Base-by-base conservation (phyloP, 305 asterid species). In the Plantago rigida region DNA sequence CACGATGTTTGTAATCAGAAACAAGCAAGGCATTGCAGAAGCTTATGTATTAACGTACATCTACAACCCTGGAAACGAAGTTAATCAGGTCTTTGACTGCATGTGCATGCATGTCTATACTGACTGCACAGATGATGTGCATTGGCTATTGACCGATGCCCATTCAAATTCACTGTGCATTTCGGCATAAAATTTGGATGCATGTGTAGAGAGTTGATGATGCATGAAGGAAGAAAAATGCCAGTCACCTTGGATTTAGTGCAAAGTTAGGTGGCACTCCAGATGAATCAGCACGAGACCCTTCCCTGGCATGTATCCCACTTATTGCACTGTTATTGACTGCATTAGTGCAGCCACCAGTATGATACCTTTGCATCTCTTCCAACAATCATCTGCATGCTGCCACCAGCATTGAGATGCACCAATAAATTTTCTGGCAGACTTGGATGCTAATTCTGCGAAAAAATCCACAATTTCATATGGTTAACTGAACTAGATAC, bases 341-440 rank as follows among this genome's bases (percentile, higher is more conserved):
- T 89, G 97, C 97, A 85, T 94, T 83, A 76, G 80, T 83, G 99
- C 97, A 83, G 97, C 85, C 84, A 77, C 79, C 77, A 77, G 80
- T 73, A 81, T 89, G 99, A 89, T 86, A 89, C 84, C 96, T 89
- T 81, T 89, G 99, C 99, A 92, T 92, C 78, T 86, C 89, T 84
- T 71, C 95, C 69, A 73, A 79, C 87, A 74, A 80, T 81, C 79
- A 85, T 80, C 99, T 75, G 94, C 99, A 92, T 92, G 82, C 94
- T 92, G 94, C 78, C 89, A 70, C 87, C 89, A 82, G 86, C 96
- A 84, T 83, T 34, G 84, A 85, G 80, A 80, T 69, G 68, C 87
- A 62, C 26, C 66, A 76, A 66, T 41, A 67, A 60, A 68, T 62
- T 64, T 59, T 76, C 85, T 64, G 67, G 63, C 71, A 69, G 77